Percentiles rank a stretch among this genome's conserved stretches.
Conservation (phyloP, 2,329 filamentous ascomycete genomes). For the Biscogniauxia sp. region DNA sequence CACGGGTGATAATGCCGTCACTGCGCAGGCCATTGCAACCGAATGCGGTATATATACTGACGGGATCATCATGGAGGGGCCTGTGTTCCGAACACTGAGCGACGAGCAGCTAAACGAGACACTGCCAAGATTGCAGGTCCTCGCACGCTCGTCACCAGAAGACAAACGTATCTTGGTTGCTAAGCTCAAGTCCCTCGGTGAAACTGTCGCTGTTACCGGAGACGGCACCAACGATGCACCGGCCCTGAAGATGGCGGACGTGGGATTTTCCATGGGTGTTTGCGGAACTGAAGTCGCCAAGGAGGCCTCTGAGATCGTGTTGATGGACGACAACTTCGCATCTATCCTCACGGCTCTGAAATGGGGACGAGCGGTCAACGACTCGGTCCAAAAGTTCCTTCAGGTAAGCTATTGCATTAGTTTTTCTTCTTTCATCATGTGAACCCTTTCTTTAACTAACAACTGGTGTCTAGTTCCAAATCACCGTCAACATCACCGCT, state of each 20-base stretch:
- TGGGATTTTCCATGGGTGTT: conserved; percentile 68
- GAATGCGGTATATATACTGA: conserved; percentile 69
- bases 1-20: conserved; percentile 70
- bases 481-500: conserved; percentile 70
- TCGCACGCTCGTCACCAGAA: conserved; percentile 64
- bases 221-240: conserved; percentile 67
- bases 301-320: conserved; percentile 66
- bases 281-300: conserved; percentile 66
- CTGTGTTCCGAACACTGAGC: conserved; percentile 61
- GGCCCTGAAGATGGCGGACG: conserved; percentile 63
- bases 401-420: conserved; percentile 39
- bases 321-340: conserved; percentile 65
- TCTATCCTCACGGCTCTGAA: conserved; percentile 66
- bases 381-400: conserved; percentile 66
- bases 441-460: conserved; percentile 4
- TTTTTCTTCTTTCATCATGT: neutral
- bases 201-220: conserved; percentile 63
- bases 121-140: conserved; percentile 59
- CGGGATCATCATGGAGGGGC: conserved; percentile 67
- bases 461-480: conserved; percentile 48
- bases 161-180: conserved; percentile 64
- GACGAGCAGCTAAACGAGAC: conserved; percentile 57
- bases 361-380: conserved; percentile 69
- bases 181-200: conserved; percentile 59
- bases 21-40: conserved; percentile 69